phyloP scores from a whole-genome alignment of 768 basidiomycete genomes.

The Scleroderma citrinum region DNA sequence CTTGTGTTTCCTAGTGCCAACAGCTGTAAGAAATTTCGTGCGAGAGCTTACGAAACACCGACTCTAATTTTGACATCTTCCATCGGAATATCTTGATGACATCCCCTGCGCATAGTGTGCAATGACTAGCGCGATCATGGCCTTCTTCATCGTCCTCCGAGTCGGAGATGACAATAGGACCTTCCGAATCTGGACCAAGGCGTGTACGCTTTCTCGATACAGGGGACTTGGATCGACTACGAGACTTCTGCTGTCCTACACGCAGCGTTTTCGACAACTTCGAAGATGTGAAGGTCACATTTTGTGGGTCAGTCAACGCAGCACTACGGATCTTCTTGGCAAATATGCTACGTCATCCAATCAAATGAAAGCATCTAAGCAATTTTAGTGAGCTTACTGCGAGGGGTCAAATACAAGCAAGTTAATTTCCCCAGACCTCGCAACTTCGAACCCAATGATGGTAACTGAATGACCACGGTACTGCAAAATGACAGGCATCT shows the following conservation, averaged over 20 bases:
- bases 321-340: conserved; percentile 13
- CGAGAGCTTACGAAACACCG: conserved; percentile 15
- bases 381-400: conserved; percentile 34
- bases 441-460: conserved; percentile 77
- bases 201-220: conserved; percentile 27
- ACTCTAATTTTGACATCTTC: conserved; percentile 37
- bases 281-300: conserved; percentile 8
- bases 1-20: conserved; percentile 27
- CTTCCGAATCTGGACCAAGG: conserved; percentile 14
- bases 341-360: conserved; percentile 10
- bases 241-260: conserved; percentile 12
- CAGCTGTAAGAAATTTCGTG: neutral
- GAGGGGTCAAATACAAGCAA: conserved; percentile 79
- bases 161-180: conserved; percentile 19
- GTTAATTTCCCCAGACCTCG: conserved; percentile 48
- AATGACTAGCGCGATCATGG: neutral
- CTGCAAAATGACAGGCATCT: conserved; percentile 81
- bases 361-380: neutral
- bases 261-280: neutral
- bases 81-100: conserved; percentile 48
- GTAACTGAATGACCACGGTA: conserved; percentile 83
- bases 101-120: conserved; percentile 23
- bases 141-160: conserved; percentile 6
- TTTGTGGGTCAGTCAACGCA: conserved; percentile 10
- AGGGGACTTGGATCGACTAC: conserved; percentile 15